Conservation (phyloP, 345 rosid species). For the Diplotaxis tenuifolia region DNA sequence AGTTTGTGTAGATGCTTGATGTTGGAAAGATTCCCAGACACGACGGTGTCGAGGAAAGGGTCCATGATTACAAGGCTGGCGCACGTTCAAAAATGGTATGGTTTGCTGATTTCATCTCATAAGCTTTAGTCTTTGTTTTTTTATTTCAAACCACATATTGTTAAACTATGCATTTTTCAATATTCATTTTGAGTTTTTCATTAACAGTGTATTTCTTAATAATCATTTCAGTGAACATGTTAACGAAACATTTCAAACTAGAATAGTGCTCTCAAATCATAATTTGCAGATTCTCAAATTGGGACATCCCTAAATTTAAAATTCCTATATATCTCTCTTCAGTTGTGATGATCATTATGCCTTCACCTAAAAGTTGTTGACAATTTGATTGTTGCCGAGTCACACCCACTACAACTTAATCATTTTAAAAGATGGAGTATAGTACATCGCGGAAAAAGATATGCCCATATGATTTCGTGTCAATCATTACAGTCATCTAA, state of each 20-base stretch:
- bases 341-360: background rate
- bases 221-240: background rate
- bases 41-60: too few species aligned
- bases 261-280: background rate
- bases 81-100: too few species aligned
- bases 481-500: constrained; percentile 17
- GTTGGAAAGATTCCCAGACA: too few species aligned
- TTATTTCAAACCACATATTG: too few species aligned
- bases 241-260: too few species aligned
- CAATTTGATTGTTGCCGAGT: background rate
- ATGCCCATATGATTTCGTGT: constrained; percentile 22
- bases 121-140: too few species aligned
- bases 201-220: background rate
- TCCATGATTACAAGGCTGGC: too few species aligned
- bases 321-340: background rate
- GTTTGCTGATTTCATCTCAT: too few species aligned
- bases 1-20: too few species aligned
- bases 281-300: background rate
- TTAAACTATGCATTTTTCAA: too few species aligned
- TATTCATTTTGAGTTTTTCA: background rate
- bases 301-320: background rate
- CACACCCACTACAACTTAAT: background rate
- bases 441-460: background rate
- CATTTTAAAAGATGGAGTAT: background rate
- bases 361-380: background rate